Base-by-base conservation (phyloP, 805 yeast genomes). In the Metschnikowia colocasiae region DNA sequence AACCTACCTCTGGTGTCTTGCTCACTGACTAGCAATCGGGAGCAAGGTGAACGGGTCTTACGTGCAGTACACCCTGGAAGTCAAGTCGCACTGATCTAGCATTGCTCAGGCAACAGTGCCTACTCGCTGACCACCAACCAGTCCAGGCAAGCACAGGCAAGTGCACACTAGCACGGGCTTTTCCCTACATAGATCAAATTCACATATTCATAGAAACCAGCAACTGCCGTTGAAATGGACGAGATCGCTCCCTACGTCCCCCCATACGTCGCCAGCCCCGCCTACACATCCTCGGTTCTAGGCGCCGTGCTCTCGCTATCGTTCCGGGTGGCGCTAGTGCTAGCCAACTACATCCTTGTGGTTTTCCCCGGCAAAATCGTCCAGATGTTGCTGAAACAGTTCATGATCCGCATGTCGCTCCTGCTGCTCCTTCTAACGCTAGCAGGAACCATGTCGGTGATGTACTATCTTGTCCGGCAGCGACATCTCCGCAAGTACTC, bases 401-500 rank as follows among this genome's bases (percentile, higher is more conserved):
- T 77, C 58, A 77, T 74, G 51, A 69, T 82, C 19, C 75, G 82
- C 0, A 62, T 82, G 16, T 71, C 81, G 6, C 70, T 81, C 31
- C 69, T 79, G 39, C 68, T 82, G 16, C 49, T 82, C 2, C 50
- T 76, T 1, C 45, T 73, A 0, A 47, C 71, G 4, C 38, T 69
- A 3, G 43, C 64, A 0, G 46, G 67, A 0, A 49, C 72, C 1
- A 56, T 66, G 1, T 60, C 70, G 0, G 48, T 72, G 1, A 59
- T 71, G 18, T 76, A 76, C 58, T 68, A 78, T 1, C 58, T 81
- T 33, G 74, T 85, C 6, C 67, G 94, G 37, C 84, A 86, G 64
- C 75, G 77, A 45, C 81, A 81, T 46, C 65, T 85, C 18, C 83
- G 87, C 0, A 68, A 74, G 9, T 87, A 86, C 61, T 80, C 91